Evolutionary conservation across 106 monocot genomes (phyloP).

Genomic region (Dendrobium nobile): DNA sequence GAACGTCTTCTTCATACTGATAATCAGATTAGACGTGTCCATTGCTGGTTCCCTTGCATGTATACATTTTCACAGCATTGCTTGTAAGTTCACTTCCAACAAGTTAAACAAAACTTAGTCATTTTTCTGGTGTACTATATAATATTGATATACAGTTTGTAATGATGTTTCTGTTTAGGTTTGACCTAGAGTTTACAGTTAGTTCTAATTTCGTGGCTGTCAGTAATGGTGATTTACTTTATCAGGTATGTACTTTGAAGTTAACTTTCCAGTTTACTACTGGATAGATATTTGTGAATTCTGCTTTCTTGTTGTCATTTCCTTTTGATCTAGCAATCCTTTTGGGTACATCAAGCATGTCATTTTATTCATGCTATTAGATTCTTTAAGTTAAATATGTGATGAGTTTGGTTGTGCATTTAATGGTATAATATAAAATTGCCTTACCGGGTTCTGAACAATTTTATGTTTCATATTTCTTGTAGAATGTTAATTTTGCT

Average conservation of each 20-base stretch:
- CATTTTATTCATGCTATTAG: neutral
- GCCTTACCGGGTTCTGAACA: neutral
- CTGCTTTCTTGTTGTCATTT: neutral
- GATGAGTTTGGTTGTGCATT: neutral
- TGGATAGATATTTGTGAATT: neutral
- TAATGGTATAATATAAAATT: neutral
- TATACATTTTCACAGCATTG: slow-evolving; percentile 55
- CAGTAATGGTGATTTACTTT: slow-evolving; percentile 84
- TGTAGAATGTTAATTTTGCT: neutral
- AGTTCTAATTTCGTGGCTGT: slow-evolving; percentile 72
- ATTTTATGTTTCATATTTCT: neutral
- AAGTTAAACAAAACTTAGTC: neutral
- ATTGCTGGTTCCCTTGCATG: slow-evolving; percentile 95
- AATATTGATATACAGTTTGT: slow-evolving; percentile 4
- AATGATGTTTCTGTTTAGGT: slow-evolving; percentile 39
- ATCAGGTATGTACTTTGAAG: slow-evolving; percentile 54
- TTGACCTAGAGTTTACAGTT: slow-evolving; percentile 92
- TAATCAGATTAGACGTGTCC: slow-evolving; percentile 79
- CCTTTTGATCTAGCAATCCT: neutral
- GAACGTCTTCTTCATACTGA: slow-evolving; percentile 48
- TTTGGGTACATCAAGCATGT: neutral
- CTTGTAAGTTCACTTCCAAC: slow-evolving; percentile 36
- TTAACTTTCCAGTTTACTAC: neutral
- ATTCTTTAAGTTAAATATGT: neutral
- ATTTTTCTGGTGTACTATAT: neutral